Evolutionary conservation across 257 asterid genomes (phyloP), one percentile per base, ranked within the genome.

Genomic region (Gardenia jasminoides): DNA sequence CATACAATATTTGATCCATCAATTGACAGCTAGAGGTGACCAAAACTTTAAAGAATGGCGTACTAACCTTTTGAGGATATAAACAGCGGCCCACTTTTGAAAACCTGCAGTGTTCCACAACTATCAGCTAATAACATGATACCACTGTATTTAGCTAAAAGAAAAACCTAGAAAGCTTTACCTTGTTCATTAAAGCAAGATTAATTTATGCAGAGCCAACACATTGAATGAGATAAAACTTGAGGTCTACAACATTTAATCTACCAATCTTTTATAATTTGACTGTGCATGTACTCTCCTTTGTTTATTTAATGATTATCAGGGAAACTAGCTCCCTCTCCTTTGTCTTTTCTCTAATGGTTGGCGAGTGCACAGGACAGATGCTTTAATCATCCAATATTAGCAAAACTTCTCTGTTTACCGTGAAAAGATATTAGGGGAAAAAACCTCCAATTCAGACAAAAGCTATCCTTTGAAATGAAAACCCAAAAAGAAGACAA

Each of bases 31-130:
- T 22, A 48, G 39, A 28, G n/a, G 30, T 58, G 26, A 7, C 36
- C 33, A 33, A 72, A 59, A 81, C 31, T 31, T 39, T 9, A 54
- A 71, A 61, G 30, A 67, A 26, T 67, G 28, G 12, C 67, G 44
- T 48, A 84, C 97, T 68, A 78, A 92, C 99, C 99, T 92, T 92
- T 96, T 28, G 99, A 93, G 56, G 99, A 96, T 86, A 96, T 93
- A 82, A 96, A 94, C 61, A 96, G 93, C 69, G 91, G 95, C 84
- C 99, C 99, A 75, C 97, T 96, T 96, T 96, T 96, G 98, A 93
- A 96, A 82, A 96, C 89, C 99, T 96, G 88, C 79, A 91, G 80
- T 86, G 52, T 69, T 83, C 79, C 72, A 70, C 78, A 80, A 66
- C 69, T 67, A 5, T 54, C 33, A 62, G 62, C 64, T 31, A 30